Evolutionary conservation across 164 flowering plant genomes (phyloP).

Genomic region (Vitis labrusca): DNA sequence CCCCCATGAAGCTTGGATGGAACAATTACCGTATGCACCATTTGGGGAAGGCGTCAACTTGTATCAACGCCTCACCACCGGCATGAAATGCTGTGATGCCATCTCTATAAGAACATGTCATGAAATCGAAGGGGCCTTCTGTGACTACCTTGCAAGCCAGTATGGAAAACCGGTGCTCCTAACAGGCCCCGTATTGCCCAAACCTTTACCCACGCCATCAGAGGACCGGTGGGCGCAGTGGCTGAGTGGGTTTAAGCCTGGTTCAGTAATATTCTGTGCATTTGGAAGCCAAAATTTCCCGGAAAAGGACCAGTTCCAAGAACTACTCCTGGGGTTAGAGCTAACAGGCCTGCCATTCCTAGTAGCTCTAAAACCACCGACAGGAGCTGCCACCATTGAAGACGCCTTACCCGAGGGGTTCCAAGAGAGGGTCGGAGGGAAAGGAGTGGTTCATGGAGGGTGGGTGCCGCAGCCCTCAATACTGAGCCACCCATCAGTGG

Average conservation of each 20-base stretch:
- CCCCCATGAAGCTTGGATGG: too few relatives aligned
- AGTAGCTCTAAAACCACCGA: slow-evolving; percentile 9
- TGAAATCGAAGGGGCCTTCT: slow-evolving; percentile 4
- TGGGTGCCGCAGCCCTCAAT: slow-evolving; percentile 23
- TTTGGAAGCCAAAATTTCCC: slow-evolving; percentile 37
- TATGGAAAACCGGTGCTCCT: slow-evolving; percentile 5
- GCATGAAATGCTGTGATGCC: slow-evolving; percentile 10
- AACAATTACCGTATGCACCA: too few relatives aligned
- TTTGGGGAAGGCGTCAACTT: not conserved
- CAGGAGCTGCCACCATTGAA: not conserved
- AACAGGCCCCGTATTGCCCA: slow-evolving; percentile 7
- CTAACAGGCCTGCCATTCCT: slow-evolving; percentile 32
- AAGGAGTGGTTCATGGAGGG: slow-evolving; percentile 16
- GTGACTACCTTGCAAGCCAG: slow-evolving; percentile 9
- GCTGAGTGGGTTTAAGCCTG: slow-evolving; percentile 22
- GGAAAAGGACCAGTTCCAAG: slow-evolving; percentile 23
- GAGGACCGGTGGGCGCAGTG: slow-evolving; percentile 19
- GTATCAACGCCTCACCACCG: not conserved
- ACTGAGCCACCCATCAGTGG: slow-evolving; percentile 10
- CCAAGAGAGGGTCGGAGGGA: slow-evolving; percentile 17
- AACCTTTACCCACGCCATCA: not conserved
- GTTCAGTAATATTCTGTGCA: slow-evolving; percentile 32
- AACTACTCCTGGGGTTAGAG: slow-evolving; percentile 35
- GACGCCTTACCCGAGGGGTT: slow-evolving; percentile 15
- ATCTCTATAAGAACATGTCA: slow-evolving; percentile 8